Evolutionary conservation across 2,329 filamentous ascomycete genomes (phyloP), one percentile per base, ranked within the genome.

Genomic region (Penicillium vulpinum): DNA sequence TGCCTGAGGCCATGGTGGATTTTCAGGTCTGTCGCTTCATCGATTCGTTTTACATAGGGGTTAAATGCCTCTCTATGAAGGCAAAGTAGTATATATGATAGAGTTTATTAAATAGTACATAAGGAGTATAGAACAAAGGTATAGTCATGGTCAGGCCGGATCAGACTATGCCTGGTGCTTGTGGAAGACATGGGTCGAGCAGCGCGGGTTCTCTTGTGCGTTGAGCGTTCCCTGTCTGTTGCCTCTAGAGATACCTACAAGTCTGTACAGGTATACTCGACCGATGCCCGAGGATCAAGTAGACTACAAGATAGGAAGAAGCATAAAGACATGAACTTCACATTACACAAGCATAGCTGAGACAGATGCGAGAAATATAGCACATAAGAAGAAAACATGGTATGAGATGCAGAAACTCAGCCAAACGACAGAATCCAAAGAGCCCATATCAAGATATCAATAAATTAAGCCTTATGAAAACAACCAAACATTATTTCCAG

Each of bases 261-360:
- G 1, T 50, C 18, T 16, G n/a, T 45, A 36, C 35, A 8, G 13
- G 18, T 50, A 10, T 26, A 28, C 29, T 21, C 18, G 10, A 36
- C 31, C 33, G 3, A 40, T 56, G 39, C 15, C 47, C 40, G 35
- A n/a, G 7, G 9, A 28, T 52, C 40, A 28, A 31, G 18, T 13
- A 44, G 21, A 9, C 35, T 56, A 56, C 54, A 15, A 33, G 15
- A n/a, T 16, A 52, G 38, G n/a, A 31, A 41, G 54, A 21, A 31
- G 13, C 54, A 46, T 56, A 46, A 56, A 39, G 48, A 39, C 54
- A 56, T 56, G 40, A 52, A 56, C 48, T 52, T 56, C 54, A 56
- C 48, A 56, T 56, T 56, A 56, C 54, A 40, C 47, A 46, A 55
- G 26, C 51, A 54, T 56, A 46, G 39, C 41, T 46, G 48, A 52